Percentiles rank a stretch among this genome's conserved stretches.
These are phyloP conservation scores for Diutina scorzettiae DNA, from an alignment of 1,139 yeast genomes.

Conservation along the genomic window DNA sequence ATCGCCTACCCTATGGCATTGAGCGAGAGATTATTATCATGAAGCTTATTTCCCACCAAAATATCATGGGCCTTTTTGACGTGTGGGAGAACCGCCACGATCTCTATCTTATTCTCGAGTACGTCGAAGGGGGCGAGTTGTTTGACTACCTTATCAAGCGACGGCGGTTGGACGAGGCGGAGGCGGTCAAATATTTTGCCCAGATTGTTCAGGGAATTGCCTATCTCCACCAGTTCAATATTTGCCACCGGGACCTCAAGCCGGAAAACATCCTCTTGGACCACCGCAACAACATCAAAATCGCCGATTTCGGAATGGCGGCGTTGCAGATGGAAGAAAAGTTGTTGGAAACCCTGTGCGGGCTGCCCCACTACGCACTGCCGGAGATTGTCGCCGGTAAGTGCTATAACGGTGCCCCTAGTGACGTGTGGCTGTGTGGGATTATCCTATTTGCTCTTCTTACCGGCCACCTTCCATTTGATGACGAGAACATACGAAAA, in stretches of 20 bases:
- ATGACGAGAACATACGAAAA: constrained; percentile 86
- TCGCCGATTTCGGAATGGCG: constrained; percentile 99
- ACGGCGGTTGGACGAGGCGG: constrained; percentile 80
- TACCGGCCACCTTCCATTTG: constrained; percentile 94
- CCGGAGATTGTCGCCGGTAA: constrained; percentile 96
- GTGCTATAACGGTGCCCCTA: constrained; percentile 91
- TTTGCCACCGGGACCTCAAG: constrained; percentile 89
- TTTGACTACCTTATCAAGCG: constrained; percentile 83
- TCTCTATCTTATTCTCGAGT: constrained; percentile 79
- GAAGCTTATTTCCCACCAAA: constrained; percentile 85
- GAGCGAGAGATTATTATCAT: constrained; percentile 92
- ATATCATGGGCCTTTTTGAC: constrained; percentile 90
- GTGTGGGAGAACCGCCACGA: constrained; percentile 98
- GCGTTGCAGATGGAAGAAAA: constrained; percentile 83
- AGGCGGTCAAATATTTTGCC: constrained; percentile 81
- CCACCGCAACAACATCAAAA: constrained; percentile 77
- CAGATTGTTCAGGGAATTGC: constrained; percentile 88
- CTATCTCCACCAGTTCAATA: constrained; percentile 88
- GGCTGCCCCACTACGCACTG: constrained; percentile 97
- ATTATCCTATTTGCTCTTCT: constrained; percentile 84
- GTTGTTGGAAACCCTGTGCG: constrained; percentile 88
- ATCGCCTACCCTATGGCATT: constrained; percentile 78
- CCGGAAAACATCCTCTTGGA: constrained; percentile 90
- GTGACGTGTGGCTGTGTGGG: constrained; percentile 98
- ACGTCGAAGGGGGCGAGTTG: constrained; percentile 95